Conservation (phyloP, 495 filamentous ascomycete species). For the Delitschia confertaspora region DNA sequence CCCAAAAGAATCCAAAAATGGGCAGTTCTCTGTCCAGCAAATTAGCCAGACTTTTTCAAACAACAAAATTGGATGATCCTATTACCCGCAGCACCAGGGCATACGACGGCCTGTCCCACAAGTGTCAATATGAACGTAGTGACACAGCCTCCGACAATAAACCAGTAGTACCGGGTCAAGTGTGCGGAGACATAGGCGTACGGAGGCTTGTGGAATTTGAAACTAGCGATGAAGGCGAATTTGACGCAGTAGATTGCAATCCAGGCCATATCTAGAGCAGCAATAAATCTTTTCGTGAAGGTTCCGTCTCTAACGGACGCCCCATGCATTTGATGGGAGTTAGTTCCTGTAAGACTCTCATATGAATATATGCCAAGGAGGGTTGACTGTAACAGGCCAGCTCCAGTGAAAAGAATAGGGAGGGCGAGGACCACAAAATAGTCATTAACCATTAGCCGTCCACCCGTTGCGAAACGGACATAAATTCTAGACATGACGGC, state of each 20-base stretch:
- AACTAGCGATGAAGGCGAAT: constrained; percentile 18
- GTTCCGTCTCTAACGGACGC: not conserved
- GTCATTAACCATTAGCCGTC: constrained; percentile 18
- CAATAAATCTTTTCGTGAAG: not conserved
- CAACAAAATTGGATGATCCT: no score
- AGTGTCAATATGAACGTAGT: constrained; percentile 1
- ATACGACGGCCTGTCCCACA: constrained; percentile 6
- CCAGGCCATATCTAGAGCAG: constrained; percentile 16
- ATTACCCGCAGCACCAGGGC: constrained; percentile 7
- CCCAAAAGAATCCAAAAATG: no score
- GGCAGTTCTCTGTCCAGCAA: no score
- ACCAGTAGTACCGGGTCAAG: constrained; percentile 18
- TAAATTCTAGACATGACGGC: constrained; percentile 7
- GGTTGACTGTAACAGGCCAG: constrained; percentile 9
- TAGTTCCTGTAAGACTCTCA: no score
- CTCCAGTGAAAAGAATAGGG: constrained; percentile 3
- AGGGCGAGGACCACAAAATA: constrained; percentile 13
- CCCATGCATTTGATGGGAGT: no score
- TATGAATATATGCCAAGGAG: constrained; percentile 1
- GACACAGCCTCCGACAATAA: not conserved
- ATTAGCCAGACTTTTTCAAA: no score
- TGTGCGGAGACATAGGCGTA: constrained; percentile 14
- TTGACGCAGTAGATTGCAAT: constrained; percentile 15
- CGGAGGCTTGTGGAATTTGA: constrained; percentile 21
- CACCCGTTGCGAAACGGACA: constrained; percentile 9